Evolutionary conservation across 164 flowering plant species (phyloP), one percentile per base, ranked within the genome.

Genomic region (Stephania cephalantha): DNA sequence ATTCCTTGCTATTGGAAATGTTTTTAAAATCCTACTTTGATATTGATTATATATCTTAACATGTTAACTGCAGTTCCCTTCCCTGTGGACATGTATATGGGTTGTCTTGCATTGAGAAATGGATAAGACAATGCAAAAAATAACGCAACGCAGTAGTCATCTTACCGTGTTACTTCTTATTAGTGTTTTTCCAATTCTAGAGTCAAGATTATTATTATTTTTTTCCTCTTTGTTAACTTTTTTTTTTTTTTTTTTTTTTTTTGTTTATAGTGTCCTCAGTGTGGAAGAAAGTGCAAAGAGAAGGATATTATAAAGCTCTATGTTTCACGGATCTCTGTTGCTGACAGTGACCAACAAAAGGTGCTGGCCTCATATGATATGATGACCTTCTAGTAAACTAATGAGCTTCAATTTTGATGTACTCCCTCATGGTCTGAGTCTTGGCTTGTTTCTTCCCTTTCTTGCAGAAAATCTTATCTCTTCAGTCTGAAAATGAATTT

Each of bases 1-100:
- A 9, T 30, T 6, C 8, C 42, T 64, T 64, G 9, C 9, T 44
- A 55, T 73, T 11, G 46, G n/a, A 30, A 8, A 9, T 35, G 17
- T 29, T 13, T 77, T 3, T 1, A 20, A 0, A 4, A 17, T n/a
- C 67, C 22, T 55, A 12, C 44, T 35, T 17, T 9, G 7, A 66
- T 20, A 11, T 22, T 52, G 1, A 18, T 67, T 55, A 29, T 20
- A 25, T 46, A 61, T 63, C 31, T 72, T 30, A 53, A 30, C 20
- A 25, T 63, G 12, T 45, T 25, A 70, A 53, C 42, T 87, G 80
- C 84, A 93, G 95, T 80, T 93, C 94, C 82, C 93, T 93, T 85
- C 92, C 92, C 71, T 93, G 97, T 83, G 98, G 98, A 69, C 98
- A 91, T 73, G 52, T 93, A 46, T 93, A 88, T 83, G 98, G 98